Evolutionary conservation across 805 yeast species (phyloP).

Genomic region (Wickerhamomyces chaumierensis): DNA sequence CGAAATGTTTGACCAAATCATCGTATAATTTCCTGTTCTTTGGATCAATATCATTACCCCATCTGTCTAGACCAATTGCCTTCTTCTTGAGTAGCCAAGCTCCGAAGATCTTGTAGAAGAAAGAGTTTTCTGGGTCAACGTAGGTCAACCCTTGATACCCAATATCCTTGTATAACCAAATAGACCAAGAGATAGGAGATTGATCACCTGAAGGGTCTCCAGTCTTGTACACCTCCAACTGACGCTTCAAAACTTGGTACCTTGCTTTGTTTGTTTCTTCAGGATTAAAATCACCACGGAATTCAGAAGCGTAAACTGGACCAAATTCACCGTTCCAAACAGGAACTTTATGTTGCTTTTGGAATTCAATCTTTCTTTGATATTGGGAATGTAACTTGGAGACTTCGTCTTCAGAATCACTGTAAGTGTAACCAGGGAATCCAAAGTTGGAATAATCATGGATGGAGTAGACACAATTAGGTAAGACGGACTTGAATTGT

Average conservation of each 20-base stretch:
- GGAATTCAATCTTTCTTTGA: slow-evolving; percentile 32
- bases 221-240: slow-evolving; percentile 28
- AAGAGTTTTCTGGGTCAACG: slow-evolving; percentile 29
- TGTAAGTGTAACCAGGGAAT: slow-evolving; percentile 29
- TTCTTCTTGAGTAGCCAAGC: slow-evolving; percentile 32
- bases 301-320: slow-evolving; percentile 34
- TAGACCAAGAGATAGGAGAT: slow-evolving; percentile 36
- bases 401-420: slow-evolving; percentile 25
- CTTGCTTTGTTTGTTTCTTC: slow-evolving; percentile 28
- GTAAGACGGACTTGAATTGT: slow-evolving; percentile 30
- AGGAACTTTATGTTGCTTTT: slow-evolving; percentile 29
- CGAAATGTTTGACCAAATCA: slow-evolving; percentile 26
- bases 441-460: slow-evolving; percentile 37
- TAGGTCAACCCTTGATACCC: slow-evolving; percentile 40
- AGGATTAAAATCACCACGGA: slow-evolving; percentile 29
- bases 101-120: slow-evolving; percentile 31
- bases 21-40: slow-evolving; percentile 26
- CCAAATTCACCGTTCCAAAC: slow-evolving; percentile 48
- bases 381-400: slow-evolving; percentile 27
- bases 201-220: slow-evolving; percentile 40
- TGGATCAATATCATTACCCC: slow-evolving; percentile 38
- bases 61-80: slow-evolving; percentile 33
- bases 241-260: slow-evolving; percentile 32
- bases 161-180: slow-evolving; percentile 43
- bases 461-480: slow-evolving; percentile 37